Evolutionary conservation across 306 rosid genomes (phyloP), one percentile per base, ranked within the genome.

Genomic region (Inga laurina): DNA sequence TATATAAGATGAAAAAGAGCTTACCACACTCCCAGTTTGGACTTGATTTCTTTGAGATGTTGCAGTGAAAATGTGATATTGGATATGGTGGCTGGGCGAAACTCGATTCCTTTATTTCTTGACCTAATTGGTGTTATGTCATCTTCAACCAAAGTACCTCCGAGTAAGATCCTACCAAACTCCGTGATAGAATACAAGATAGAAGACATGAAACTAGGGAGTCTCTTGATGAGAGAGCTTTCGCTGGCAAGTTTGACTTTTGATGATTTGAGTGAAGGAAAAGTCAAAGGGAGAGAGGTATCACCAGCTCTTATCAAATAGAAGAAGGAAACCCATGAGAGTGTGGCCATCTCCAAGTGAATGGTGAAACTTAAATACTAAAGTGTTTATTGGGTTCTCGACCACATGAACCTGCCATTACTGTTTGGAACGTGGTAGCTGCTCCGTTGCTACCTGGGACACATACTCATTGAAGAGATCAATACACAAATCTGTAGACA

Each of bases 81-180:
- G 51, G 13, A 11, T 46, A 46, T 46, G 51, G 51, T 37, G 7
- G 72, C 45, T 1, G 24, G 72, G 0, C 13, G 72, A 37, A 16
- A 67, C 14, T 67, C 43, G 46, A 79, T 56, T 32, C 46, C 79
- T 79, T 76, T 76, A 4, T 24, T 18, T 30, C 84, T 82, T 1
- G 87, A 79, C 14, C 90, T 82, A 12, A 82, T 72, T 0, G 91
- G 91, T n/a, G 84, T 81, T 46, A 1, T 34, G 15, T 52, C 59
- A 52, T 52, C 59, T 52, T 52, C 22, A 52, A 52, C 27, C 22
- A 21, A 10, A 24, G 8, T 78, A n/a, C 77, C 52, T 14, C 79
- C 70, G 0, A 75, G 27, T 15, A 77, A 14, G 76, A 56, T 52
- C 74, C 72, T 39, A 16, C 68, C 75, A 16, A 84, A 56, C 22